Conservation (phyloP, 2,329 filamentous ascomycete genomes). For the Penicillium sp. region DNA sequence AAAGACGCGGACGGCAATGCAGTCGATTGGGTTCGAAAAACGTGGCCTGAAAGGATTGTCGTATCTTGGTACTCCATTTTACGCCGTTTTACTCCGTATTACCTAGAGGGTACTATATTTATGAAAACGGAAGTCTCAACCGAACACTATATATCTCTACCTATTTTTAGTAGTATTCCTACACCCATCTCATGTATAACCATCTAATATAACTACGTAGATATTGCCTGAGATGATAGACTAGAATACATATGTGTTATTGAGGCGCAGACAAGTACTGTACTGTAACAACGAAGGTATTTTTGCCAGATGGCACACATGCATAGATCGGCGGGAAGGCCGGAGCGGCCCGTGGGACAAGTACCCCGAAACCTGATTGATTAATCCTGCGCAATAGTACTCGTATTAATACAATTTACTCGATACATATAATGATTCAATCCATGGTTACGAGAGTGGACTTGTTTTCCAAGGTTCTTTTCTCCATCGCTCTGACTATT, state of each 20-base stretch:
- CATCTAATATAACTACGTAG: too few relatives aligned
- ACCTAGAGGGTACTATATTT: not conserved
- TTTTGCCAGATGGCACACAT: conserved; percentile 23
- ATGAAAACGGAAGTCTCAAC: conserved; percentile 2
- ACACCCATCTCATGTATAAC: not conserved
- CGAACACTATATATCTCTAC: not conserved
- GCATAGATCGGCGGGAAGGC: conserved; percentile 32
- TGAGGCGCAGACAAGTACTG: not conserved
- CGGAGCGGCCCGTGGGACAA: conserved; percentile 30
- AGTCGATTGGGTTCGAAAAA: conserved; percentile 31
- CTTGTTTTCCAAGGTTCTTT: not conserved
- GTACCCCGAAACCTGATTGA: conserved; percentile 21
- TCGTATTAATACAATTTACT: conserved; percentile 5
- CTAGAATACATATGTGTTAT: not conserved
- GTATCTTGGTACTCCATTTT: conserved; percentile 1
- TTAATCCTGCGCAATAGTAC: conserved; percentile 17
- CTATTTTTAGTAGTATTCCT: not conserved
- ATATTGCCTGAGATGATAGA: too few relatives aligned
- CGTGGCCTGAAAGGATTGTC: conserved; percentile 12
- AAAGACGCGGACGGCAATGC: conserved; percentile 38
- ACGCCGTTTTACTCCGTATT: not conserved
- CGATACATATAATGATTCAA: conserved; percentile 3
- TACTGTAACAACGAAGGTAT: conserved; percentile 4
- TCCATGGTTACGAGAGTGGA: not conserved
- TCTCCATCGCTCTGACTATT: not conserved